These are phyloP conservation scores for Coemansia sp. DNA, from an alignment of 192 early-diverging fungal genomes.

Conservation along the genomic window DNA sequence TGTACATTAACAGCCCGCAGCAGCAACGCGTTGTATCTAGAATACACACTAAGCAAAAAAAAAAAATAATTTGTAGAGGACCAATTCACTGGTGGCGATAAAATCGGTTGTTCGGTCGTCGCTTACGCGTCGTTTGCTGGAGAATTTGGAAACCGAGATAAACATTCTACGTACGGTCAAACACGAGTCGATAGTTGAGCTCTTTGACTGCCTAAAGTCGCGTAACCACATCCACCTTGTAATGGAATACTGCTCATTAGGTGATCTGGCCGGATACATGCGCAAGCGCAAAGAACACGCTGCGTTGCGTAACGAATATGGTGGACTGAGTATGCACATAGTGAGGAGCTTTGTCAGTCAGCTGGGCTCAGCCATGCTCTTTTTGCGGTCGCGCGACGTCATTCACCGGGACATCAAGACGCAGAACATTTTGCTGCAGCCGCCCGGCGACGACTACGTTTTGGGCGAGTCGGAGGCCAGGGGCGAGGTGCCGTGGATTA, in stretches of 20 bases:
- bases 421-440: constrained; percentile 85
- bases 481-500: constrained; percentile 67
- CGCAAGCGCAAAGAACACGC: constrained; percentile 62
- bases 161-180: constrained; percentile 82
- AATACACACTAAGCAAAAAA: background rate
- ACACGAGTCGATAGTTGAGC: constrained; percentile 85
- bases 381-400: constrained; percentile 80
- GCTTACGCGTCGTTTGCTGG: constrained; percentile 86
- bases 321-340: constrained; percentile 79
- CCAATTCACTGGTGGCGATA: constrained; percentile 74
- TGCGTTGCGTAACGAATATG: constrained; percentile 61
- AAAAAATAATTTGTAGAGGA: constrained; percentile 43
- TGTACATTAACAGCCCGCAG: background rate
- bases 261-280: constrained; percentile 91
- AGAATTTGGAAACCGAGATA: constrained; percentile 97
- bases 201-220: constrained; percentile 90
- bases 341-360: constrained; percentile 86
- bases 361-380: constrained; percentile 78
- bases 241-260: constrained; percentile 97
- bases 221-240: constrained; percentile 92
- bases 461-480: constrained; percentile 47
- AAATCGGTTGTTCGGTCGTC: constrained; percentile 89
- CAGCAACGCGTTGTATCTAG: background rate
- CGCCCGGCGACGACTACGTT: constrained; percentile 52
- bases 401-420: constrained; percentile 99